A percentile compares a stretch with the other conserved stretches of the same genome.
Conservation (phyloP, 2,329 filamentous ascomycete species). For the Fusarium robinianum region DNA sequence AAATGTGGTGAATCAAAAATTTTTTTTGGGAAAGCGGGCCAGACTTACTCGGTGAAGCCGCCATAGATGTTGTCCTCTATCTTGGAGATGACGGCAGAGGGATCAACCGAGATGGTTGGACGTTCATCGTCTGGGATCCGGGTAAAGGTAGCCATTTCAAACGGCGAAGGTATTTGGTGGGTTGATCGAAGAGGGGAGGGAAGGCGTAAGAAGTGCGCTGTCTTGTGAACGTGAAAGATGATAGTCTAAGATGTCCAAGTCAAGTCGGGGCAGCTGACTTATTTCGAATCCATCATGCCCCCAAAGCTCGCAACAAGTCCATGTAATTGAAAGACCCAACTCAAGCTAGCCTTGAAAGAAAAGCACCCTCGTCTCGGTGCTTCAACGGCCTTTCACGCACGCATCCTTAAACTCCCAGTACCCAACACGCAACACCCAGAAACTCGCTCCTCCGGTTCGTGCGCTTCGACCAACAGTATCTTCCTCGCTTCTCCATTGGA, state of each 20-base stretch:
- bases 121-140: conserved; percentile 63
- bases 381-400: conserved; percentile 5
- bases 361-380: conserved; percentile 1
- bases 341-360: neutral
- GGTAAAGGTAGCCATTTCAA: conserved; percentile 74
- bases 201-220: no score
- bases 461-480: conserved; percentile 18
- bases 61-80: conserved; percentile 84
- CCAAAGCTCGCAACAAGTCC: neutral
- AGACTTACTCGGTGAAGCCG: conserved; percentile 77
- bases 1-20: no score
- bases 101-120: conserved; percentile 68
- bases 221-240: no score
- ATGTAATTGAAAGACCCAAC: neutral
- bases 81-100: conserved; percentile 67
- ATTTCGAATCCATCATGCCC: conserved; percentile 1
- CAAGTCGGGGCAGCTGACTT: neutral
- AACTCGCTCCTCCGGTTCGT: conserved; percentile 21
- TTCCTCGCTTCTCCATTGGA: conserved; percentile 15
- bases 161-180: no score
- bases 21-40: neutral
- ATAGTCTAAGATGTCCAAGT: neutral
- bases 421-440: no score
- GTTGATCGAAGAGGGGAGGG: neutral
- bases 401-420: no score